Evolutionary conservation across 1,284 basidiomycete genomes (phyloP).

Genomic region (Psilocybe mexicana): DNA sequence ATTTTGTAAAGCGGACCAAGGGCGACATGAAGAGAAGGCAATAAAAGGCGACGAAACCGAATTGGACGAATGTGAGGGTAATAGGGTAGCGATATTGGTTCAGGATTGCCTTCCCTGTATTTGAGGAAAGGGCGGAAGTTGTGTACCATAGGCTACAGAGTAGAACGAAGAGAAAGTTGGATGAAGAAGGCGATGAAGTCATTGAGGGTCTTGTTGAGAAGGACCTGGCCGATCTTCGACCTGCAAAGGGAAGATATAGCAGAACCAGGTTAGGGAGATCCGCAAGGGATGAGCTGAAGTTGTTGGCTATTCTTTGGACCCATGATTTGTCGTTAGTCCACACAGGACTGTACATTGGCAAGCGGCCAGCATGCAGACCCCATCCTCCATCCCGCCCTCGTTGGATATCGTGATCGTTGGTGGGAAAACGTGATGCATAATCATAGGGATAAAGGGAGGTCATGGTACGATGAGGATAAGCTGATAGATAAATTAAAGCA

Average conservation of each 20-base stretch:
- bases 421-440: constrained; percentile 18
- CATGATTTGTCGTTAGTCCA: constrained; percentile 34
- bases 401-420: constrained; percentile 17
- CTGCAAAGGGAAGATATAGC: constrained; percentile 25
- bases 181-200: constrained; percentile 29
- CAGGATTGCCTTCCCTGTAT: constrained; percentile 88
- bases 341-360: constrained; percentile 32
- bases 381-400: constrained; percentile 18
- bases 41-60: constrained; percentile 89
- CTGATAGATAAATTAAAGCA: constrained; percentile 24
- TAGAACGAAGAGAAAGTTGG: constrained; percentile 53
- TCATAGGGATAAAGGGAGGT: constrained; percentile 21
- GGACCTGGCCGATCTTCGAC: constrained; percentile 28
- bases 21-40: constrained; percentile 83
- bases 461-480: constrained; percentile 12
- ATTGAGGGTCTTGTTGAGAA: constrained; percentile 27
- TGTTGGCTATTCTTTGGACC: constrained; percentile 25
- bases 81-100: constrained; percentile 85
- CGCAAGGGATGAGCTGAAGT: constrained; percentile 26
- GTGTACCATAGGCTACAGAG: constrained; percentile 82
- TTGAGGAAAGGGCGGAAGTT: constrained; percentile 85
- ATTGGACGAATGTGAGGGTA: constrained; percentile 96
- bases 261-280: constrained; percentile 26
- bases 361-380: constrained; percentile 25
- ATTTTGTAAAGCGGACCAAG: constrained; percentile 60